These are phyloP conservation scores for Castanea mollissima DNA, from an alignment of 306 rosid genomes.

Conservation along the genomic window DNA sequence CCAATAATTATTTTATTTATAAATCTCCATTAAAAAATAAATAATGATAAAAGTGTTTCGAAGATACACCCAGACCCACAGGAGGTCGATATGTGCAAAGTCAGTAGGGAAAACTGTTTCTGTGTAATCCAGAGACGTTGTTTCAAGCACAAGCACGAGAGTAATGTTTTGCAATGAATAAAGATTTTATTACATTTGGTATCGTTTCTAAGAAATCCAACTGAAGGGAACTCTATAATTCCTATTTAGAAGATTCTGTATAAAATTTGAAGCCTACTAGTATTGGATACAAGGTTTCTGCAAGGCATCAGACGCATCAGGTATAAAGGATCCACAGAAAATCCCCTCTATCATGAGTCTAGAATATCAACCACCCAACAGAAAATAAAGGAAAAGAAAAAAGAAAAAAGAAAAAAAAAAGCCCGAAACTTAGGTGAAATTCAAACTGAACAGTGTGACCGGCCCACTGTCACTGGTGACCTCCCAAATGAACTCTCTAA, in stretches of 20 bases:
- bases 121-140: not conserved
- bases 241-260: constrained; percentile 50
- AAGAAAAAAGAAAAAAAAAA: not conserved
- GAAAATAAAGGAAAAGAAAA: not conserved
- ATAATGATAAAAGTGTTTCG: too few relatives aligned
- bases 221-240: constrained; percentile 34
- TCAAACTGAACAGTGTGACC: constrained; percentile 38
- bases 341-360: constrained; percentile 33
- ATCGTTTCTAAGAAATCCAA: constrained; percentile 6
- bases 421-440: constrained; percentile 24
- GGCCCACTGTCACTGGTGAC: constrained; percentile 26
- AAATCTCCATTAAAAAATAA: too few relatives aligned
- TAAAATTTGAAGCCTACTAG: constrained; percentile 34
- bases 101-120: too few relatives aligned
- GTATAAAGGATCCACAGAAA: constrained; percentile 16
- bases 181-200: constrained; percentile 16
- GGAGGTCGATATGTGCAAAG: too few relatives aligned
- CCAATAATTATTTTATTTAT: too few relatives aligned
- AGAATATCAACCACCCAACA: constrained; percentile 34
- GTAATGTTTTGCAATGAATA: not conserved
- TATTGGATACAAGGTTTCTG: constrained; percentile 47
- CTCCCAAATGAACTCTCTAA: constrained; percentile 19
- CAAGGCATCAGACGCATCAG: constrained; percentile 32
- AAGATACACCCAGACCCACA: too few relatives aligned
- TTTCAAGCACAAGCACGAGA: not conserved